Evolutionary conservation across 441 rosid genomes (phyloP), one percentile per base, ranked within the genome.

Genomic region (Omphalea diandra): DNA sequence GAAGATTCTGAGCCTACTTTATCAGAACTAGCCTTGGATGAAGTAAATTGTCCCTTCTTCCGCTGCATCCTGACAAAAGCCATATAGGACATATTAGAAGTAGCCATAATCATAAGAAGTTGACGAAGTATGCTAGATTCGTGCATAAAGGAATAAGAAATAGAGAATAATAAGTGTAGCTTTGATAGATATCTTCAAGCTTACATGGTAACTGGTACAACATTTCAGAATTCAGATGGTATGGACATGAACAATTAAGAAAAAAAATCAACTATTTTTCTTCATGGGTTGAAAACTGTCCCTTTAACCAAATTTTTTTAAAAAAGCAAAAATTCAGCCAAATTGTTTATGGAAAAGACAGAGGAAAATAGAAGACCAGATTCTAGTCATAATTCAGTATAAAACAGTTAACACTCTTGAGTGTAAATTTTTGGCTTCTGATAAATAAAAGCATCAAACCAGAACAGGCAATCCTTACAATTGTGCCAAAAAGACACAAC

Each of bases 31-130:
- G 58, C 69, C 86, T 91, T 91, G 63, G 87, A 70, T 71, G 97
- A 93, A 32, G 93, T 82, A 79, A 93, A 93, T 47, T 93, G 98
- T 71, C 97, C 98, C 76, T 93, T 93, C 73, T 89, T 91, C 32
- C 96, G 89, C 76, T 89, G 87, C 97, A 93, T 93, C 83, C 98
- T 93, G 75, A 68, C 44, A 70, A 50, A 22, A 57, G 33, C 71
- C 40, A 52, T 24, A 70, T 10, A 67, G 8, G 22, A 85, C 54
- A 71, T 65, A 55, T 52, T 41, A 63, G 41, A 60, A 50, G 31
- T n/a, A 32, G 29, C n/a, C 33, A 31, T 24, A 59, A 46, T 10
- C 33, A 24, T 24, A 15, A 47, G 22, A 57, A 46, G 46, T 29
- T 35, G 20, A 24, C 29, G n/a, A 43, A 27, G 31, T 49, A 20